Conservation (phyloP, 352 stramenopile species). For the Blastocystis sp. region DNA sequence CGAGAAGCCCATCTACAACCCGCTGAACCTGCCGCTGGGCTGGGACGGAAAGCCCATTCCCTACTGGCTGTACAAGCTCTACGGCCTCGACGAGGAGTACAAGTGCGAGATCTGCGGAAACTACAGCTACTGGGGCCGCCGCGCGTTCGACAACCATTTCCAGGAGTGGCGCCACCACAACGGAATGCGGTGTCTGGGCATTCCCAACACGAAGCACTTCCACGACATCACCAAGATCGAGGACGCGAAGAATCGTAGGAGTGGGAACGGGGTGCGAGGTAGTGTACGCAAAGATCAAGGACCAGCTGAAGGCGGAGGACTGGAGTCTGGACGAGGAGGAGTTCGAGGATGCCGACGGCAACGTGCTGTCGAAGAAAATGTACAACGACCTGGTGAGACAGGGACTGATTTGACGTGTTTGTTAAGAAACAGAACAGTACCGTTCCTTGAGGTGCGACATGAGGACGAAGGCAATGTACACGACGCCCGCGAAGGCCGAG, state of each 20-base stretch:
- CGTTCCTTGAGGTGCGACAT: neutral
- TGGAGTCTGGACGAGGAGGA: slow-evolving; percentile 90
- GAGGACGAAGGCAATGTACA: neutral
- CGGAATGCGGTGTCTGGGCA: slow-evolving; percentile 92
- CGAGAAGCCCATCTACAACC: slow-evolving; percentile 93
- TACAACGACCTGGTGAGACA: slow-evolving; percentile 94
- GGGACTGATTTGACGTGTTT: slow-evolving; percentile 71
- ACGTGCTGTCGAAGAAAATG: slow-evolving; percentile 87
- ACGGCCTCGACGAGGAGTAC: slow-evolving; percentile 92
- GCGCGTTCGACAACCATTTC: slow-evolving; percentile 92
- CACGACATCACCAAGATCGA: slow-evolving; percentile 95
- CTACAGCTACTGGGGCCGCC: slow-evolving; percentile 87
- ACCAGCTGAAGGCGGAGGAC: slow-evolving; percentile 78
- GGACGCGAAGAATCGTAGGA: slow-evolving; percentile 73
- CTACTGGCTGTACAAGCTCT: slow-evolving; percentile 98
- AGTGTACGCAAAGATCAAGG: slow-evolving; percentile 89
- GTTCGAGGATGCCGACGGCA: slow-evolving; percentile 95
- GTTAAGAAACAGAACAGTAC: neutral
- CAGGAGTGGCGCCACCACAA: slow-evolving; percentile 90
- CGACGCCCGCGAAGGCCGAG: neutral
- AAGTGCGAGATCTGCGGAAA: slow-evolving; percentile 98
- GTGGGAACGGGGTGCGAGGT: slow-evolving; percentile 62
- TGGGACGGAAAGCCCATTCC: slow-evolving; percentile 98
- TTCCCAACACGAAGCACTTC: slow-evolving; percentile 99
- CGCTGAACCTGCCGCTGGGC: slow-evolving; percentile 89